Base-by-base conservation (phyloP, 805 yeast genomes). In the Candida caryicola region DNA sequence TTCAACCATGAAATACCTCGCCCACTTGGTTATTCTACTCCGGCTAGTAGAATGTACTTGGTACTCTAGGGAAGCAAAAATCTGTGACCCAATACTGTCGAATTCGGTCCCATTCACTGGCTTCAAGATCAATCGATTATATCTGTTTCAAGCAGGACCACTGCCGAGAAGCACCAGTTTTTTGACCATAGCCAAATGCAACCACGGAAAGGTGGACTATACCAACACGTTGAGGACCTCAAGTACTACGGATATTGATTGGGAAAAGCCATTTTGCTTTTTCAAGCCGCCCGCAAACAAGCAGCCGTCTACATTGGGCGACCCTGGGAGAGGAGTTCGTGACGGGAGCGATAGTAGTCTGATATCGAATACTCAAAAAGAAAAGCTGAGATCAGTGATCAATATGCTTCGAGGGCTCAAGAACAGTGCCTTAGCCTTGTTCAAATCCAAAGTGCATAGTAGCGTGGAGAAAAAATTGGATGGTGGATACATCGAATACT, bases 101-200 rank as follows among this genome's bases (percentile, higher is more conserved):
- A 44, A 40, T n/a, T 6, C 45, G 5, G 36, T 59, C 9, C 69
- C 74, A 1, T 81, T 71, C 46, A 66, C 80, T 0, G 88, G 88
- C 0, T 76, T 79, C 47, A 73, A 74, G 39, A 58, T 81, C 2
- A 71, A 72, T 34, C 63, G 81, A 35, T 69, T 73, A 15, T 73
- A 71, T 41, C 63, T 69, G 16, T 52, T 71, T 17, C 72, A 69
- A 32, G 55, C 62, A 21, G 36, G 61, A 16, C 32, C 57, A 37
- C 34, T 14, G n/a, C 59, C 70, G 28, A 66, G 71, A 5, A 46
- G 67, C 39, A 51, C 64, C 38, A 77, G 71, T 40, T 69, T 66
- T 43, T 53, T 79, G 13, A 55, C 72, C 3, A 44, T 81, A 13
- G 61, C 73, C 0, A 79, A 72, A 46, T 82, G 89, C 52, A 53